Evolutionary conservation across 257 asterid species (phyloP).

Genomic region (Solanum neorickii): DNA sequence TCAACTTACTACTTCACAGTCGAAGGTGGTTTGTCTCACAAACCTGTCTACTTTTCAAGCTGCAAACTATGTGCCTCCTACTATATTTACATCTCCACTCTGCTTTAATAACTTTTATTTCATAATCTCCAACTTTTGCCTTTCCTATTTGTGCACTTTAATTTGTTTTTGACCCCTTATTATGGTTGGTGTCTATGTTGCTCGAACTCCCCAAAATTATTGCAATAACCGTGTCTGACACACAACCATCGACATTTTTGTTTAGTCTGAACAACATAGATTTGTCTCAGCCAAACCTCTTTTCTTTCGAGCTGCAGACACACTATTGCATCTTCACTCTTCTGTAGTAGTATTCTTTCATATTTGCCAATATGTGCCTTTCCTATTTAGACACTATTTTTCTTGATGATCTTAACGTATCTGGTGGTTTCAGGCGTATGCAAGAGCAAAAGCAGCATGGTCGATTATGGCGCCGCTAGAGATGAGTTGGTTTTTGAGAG

Average conservation of each 20-base stretch:
- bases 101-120: not conserved
- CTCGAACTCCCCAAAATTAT: not conserved
- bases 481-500: not conserved
- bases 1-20: not conserved
- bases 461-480: constrained; percentile 46
- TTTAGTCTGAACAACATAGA: not conserved
- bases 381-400: not conserved
- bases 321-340: not conserved
- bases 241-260: not conserved
- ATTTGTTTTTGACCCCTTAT: not conserved
- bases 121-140: not conserved
- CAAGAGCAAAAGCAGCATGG: constrained; percentile 66
- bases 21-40: not conserved
- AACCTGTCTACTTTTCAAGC: not conserved
- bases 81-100: not conserved
- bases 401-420: not conserved
- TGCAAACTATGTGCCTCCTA: not conserved
- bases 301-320: not conserved
- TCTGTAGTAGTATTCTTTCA: not conserved
- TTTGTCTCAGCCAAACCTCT: not conserved
- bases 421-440: constrained; percentile 46
- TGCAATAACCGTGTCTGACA: not conserved
- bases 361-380: not conserved
- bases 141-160: not conserved
- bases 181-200: not conserved